These are phyloP conservation scores for Ophiorrhiza pumila DNA, from an alignment of 257 asterid species.

Conservation along the genomic window DNA sequence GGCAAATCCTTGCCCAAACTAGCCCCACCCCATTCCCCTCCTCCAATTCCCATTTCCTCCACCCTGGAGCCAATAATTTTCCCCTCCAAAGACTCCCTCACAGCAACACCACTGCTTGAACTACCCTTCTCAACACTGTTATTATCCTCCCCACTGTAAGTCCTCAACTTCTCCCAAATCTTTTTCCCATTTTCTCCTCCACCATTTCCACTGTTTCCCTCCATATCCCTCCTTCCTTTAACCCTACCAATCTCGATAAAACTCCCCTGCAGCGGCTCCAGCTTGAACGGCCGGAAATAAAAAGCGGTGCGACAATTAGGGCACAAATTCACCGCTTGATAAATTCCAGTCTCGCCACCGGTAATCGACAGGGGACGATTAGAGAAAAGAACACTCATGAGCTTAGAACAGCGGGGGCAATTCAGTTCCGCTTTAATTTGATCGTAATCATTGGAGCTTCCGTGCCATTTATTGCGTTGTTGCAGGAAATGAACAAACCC, in stretches of 20 bases:
- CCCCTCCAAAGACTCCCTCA: constrained; percentile 15
- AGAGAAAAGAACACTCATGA: constrained; percentile 67
- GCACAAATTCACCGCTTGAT: constrained; percentile 83
- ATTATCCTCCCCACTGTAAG: constrained; percentile 44
- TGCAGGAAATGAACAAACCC: constrained; percentile 43
- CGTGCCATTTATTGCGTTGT: constrained; percentile 69
- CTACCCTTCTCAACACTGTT: constrained; percentile 13
- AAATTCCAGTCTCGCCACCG: constrained; percentile 55
- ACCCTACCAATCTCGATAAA: constrained; percentile 88
- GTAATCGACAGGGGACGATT: constrained; percentile 81
- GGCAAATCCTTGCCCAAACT: constrained; percentile 47
- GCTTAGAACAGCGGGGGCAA: constrained; percentile 79
- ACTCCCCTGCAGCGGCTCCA: constrained; percentile 87
- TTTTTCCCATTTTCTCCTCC: constrained; percentile 48
- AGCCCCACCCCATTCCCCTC: constrained; percentile 30
- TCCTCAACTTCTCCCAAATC: constrained; percentile 94
- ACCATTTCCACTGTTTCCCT: constrained; percentile 25
- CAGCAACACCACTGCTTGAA: constrained; percentile 9
- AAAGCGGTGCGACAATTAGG: constrained; percentile 71
- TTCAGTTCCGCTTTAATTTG: constrained; percentile 70
- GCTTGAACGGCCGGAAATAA: constrained; percentile 76
- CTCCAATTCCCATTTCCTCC: constrained; percentile 9
- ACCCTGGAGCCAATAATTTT: background rate
- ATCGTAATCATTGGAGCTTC: constrained; percentile 66
- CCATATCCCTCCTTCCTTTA: constrained; percentile 43